Evolutionary conservation across 2,329 filamentous ascomycete species (phyloP).

Genomic region (Mycosphaerella sp.): DNA sequence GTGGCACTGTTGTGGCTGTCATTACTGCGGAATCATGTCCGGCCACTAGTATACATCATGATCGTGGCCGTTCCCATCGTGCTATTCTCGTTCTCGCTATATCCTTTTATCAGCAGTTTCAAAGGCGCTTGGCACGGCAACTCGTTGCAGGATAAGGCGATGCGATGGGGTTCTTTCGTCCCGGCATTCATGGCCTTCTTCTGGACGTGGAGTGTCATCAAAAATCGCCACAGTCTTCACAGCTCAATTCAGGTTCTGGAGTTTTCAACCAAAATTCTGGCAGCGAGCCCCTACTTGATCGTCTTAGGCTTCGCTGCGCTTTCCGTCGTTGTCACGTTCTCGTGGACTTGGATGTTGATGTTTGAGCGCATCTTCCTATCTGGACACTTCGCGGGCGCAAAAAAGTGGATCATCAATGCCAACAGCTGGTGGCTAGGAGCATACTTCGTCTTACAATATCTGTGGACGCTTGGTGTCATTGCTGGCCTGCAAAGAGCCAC

Average conservation of each 20-base stretch:
- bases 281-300: constrained; percentile 75
- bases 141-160: constrained; percentile 75
- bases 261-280: constrained; percentile 81
- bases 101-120: constrained; percentile 85
- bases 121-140: constrained; percentile 67
- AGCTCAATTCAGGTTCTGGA: constrained; percentile 85
- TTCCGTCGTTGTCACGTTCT: constrained; percentile 72
- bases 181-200: constrained; percentile 66
- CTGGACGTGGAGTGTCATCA: constrained; percentile 79
- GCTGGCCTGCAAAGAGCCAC: constrained; percentile 84
- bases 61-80: constrained; percentile 79
- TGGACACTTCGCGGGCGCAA: constrained; percentile 61
- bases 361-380: constrained; percentile 92
- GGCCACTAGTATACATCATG: constrained; percentile 73
- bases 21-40: constrained; percentile 77
- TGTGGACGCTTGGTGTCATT: constrained; percentile 87
- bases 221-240: constrained; percentile 70
- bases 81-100: constrained; percentile 81
- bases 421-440: constrained; percentile 94
- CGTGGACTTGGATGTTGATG: constrained; percentile 95
- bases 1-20: constrained; percentile 90
- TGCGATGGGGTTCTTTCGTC: constrained; percentile 79
- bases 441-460: constrained; percentile 87
- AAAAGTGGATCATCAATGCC: constrained; percentile 71
- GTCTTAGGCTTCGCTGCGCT: constrained; percentile 76